phyloP scores from a whole-genome alignment of 495 filamentous ascomycete species.

The Astrocystis sublimbata region DNA sequence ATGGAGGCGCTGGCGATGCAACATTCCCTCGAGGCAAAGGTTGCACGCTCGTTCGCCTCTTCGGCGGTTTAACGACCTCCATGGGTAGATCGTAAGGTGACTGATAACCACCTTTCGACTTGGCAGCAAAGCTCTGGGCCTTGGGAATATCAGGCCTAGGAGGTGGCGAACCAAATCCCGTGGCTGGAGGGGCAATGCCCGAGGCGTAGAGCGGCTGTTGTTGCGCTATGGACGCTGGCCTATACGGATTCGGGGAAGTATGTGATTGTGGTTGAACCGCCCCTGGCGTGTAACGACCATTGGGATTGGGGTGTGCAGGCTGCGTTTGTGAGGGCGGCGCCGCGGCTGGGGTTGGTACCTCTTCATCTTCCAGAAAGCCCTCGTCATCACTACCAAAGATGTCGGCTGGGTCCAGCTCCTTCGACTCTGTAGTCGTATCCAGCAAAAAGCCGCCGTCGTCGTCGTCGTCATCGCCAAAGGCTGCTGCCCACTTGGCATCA shows the following conservation, averaged over 20 bases:
- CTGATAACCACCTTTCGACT: slow-evolving; percentile 84
- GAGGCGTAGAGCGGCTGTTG: slow-evolving; percentile 40
- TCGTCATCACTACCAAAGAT: slow-evolving; percentile 73
- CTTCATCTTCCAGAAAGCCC: slow-evolving; percentile 66
- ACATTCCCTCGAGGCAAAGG: slow-evolving; percentile 35
- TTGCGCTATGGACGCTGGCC: slow-evolving; percentile 29
- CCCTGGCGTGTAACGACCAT: slow-evolving; percentile 40
- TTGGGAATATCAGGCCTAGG: slow-evolving; percentile 49
- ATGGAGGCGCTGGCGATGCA: slow-evolving; percentile 44
- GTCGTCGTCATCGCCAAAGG: slow-evolving; percentile 79
- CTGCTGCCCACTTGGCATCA: slow-evolving; percentile 80
- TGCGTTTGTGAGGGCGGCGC: slow-evolving; percentile 28
- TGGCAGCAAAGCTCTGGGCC: slow-evolving; percentile 81
- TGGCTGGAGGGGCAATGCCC: slow-evolving; percentile 43
- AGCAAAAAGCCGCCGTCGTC: slow-evolving; percentile 60
- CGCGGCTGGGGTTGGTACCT: slow-evolving; percentile 28
- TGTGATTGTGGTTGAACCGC: slow-evolving; percentile 29
- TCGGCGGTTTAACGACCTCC: slow-evolving; percentile 72
- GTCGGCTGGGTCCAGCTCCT: slow-evolving; percentile 52
- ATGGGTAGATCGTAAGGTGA: slow-evolving; percentile 95
- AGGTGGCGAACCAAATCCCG: slow-evolving; percentile 43
- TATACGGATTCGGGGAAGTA: slow-evolving; percentile 38
- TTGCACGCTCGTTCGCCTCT: slow-evolving; percentile 55
- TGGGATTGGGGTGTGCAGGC: slow-evolving; percentile 36
- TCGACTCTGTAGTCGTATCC: slow-evolving; percentile 35